A percentile compares a stretch with the other conserved stretches of the same genome.
Evolutionary conservation across 495 filamentous ascomycete species (phyloP).

Genomic region (Aspergillus incahuasiensis): DNA sequence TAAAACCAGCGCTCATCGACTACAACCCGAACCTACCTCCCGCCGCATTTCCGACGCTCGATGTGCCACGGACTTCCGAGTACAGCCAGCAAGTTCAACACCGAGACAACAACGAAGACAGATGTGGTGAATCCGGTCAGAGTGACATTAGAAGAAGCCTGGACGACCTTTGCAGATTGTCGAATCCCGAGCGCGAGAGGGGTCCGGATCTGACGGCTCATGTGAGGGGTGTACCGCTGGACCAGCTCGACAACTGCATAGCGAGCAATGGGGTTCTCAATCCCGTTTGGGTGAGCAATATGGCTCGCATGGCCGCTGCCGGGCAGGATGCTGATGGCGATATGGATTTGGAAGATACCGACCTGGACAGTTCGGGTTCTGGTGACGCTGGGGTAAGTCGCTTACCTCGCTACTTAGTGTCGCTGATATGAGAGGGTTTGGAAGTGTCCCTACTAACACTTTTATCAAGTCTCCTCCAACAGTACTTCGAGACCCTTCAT

Average conservation of each 20-base stretch:
- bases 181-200: background rate
- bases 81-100: background rate
- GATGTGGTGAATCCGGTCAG: background rate
- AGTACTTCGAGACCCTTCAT: conserved; percentile 1
- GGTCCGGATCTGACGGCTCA: background rate
- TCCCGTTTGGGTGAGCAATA: conserved; percentile 32
- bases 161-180: background rate
- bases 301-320: conserved; percentile 23
- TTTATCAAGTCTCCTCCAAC: background rate
- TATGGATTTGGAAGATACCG: conserved; percentile 22
- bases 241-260: conserved; percentile 23
- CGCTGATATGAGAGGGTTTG: background rate
- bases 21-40: conserved; percentile 40
- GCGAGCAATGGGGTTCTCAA: conserved; percentile 37
- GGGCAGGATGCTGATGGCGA: conserved; percentile 1
- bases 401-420: background rate
- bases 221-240: conserved; percentile 13
- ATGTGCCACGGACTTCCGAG: conserved; percentile 11
- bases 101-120: background rate
- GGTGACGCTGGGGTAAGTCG: conserved; percentile 11
- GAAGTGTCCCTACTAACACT: background rate
- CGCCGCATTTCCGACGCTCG: conserved; percentile 41
- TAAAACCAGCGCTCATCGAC: conserved; percentile 14
- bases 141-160: background rate
- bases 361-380: conserved; percentile 15